phyloP scores from a whole-genome alignment of 352 stramenopile genomes.

The Peronospora belbahrii region DNA sequence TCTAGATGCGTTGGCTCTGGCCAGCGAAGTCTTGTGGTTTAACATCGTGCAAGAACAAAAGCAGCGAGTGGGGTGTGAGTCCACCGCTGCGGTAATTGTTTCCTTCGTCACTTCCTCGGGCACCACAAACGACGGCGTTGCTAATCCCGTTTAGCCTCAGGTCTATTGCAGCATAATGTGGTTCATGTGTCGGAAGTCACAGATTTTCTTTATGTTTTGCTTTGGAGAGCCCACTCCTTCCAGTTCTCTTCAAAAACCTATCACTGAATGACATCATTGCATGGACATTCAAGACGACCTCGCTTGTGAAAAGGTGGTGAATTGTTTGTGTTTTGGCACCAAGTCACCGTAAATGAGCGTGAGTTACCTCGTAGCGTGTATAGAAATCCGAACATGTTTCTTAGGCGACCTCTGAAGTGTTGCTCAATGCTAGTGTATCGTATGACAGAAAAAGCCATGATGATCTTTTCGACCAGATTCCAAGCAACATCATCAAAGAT shows the following conservation, averaged over 20 bases:
- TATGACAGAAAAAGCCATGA: too few species aligned
- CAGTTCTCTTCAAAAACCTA: slow-evolving; percentile 27
- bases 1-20: slow-evolving; percentile 94
- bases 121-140: slow-evolving; percentile 68
- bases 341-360: slow-evolving; percentile 26
- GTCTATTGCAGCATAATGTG: slow-evolving; percentile 17
- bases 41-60: slow-evolving; percentile 95
- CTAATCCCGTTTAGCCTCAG: slow-evolving; percentile 79
- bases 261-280: slow-evolving; percentile 40
- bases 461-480: too few species aligned
- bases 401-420: too few species aligned
- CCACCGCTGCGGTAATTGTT: slow-evolving; percentile 97
- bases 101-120: slow-evolving; percentile 89
- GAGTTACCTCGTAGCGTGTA: slow-evolving; percentile 53
- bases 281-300: slow-evolving; percentile 26
- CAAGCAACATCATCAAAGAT: too few species aligned
- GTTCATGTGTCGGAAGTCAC: neutral
- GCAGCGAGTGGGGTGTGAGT: slow-evolving; percentile 93
- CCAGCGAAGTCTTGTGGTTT: slow-evolving; percentile 97
- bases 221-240: slow-evolving; percentile 36
- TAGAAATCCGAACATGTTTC: too few species aligned
- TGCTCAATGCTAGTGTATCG: too few species aligned
- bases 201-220: neutral
- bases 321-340: slow-evolving; percentile 52
- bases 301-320: slow-evolving; percentile 62